Evolutionary conservation across 345 rosid species (phyloP).

Genomic region (Viola odorata): DNA sequence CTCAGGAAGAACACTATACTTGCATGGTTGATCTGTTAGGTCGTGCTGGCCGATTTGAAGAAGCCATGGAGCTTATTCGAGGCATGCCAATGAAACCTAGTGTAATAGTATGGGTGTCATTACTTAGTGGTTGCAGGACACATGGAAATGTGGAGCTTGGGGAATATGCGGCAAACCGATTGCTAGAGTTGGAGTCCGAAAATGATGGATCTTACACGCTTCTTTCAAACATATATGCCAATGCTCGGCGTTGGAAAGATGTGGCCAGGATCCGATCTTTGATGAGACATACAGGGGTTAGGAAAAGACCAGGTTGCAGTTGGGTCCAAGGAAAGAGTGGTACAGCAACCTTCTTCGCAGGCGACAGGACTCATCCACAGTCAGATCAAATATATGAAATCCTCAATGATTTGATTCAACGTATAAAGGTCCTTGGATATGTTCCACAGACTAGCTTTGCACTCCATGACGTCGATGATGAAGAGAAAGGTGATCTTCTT

Average conservation of each 20-base stretch:
- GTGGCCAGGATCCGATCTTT: conserved; percentile 62
- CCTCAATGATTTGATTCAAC: conserved; percentile 49
- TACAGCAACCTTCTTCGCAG: conserved; percentile 63
- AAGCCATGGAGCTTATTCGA: conserved; percentile 53
- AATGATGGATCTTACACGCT: conserved; percentile 72
- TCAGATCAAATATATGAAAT: conserved; percentile 44
- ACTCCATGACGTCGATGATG: conserved; percentile 87
- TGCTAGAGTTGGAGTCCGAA: conserved; percentile 45
- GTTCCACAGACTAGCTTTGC: conserved; percentile 75
- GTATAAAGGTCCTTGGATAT: conserved; percentile 69
- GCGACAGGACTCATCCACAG: conserved; percentile 62
- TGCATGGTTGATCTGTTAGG: conserved; percentile 81
- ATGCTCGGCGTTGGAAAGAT: conserved; percentile 78
- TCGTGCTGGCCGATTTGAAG: conserved; percentile 62
- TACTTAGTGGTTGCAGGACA: conserved; percentile 72
- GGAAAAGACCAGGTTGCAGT: conserved; percentile 83
- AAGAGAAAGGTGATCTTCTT: conserved; percentile 76
- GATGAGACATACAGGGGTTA: conserved; percentile 61
- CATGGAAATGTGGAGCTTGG: conserved; percentile 74
- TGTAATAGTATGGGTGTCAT: conserved; percentile 63
- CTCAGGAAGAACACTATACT: conserved; percentile 72
- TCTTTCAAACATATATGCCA: conserved; percentile 79
- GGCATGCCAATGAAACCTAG: conserved; percentile 69
- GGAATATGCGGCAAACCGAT: conserved; percentile 53
- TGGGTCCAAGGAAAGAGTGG: conserved; percentile 85